Percentiles rank a stretch among this genome's conserved stretches.
phyloP scores from a whole-genome alignment of 2,329 filamentous ascomycete genomes.

The Onygena corvina region DNA sequence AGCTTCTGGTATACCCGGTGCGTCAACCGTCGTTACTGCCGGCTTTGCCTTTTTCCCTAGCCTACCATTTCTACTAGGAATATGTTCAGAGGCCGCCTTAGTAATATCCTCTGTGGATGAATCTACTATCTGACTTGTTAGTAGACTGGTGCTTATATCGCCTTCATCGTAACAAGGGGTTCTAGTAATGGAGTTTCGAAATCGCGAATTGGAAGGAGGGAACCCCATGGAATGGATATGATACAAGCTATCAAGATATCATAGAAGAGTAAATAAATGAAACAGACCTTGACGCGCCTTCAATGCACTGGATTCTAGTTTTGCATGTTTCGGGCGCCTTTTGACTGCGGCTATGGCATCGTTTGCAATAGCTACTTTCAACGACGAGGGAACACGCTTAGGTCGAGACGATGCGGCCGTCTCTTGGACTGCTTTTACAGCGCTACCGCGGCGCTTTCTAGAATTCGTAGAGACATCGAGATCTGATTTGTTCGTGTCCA shows the following conservation, averaged over 20 bases:
- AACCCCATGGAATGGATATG: no score
- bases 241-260: background rate
- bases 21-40: background rate
- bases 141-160: background rate
- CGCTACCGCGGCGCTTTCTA: background rate
- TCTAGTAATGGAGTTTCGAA: no score
- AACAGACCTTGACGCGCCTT: conserved; percentile 1
- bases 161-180: no score
- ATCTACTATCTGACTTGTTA: background rate
- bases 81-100: background rate
- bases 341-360: conserved; percentile 2
- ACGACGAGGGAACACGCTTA: conserved; percentile 6
- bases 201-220: no score
- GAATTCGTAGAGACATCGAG: background rate
- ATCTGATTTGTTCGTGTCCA: background rate
- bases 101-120: background rate
- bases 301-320: background rate
- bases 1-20: background rate
- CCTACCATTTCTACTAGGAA: background rate
- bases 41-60: conserved; percentile 4
- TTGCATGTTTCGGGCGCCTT: background rate
- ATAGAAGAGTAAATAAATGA: background rate
- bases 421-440: conserved; percentile 6
- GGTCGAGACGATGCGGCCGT: conserved; percentile 13
- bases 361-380: background rate